Percentiles rank a stretch among this genome's conserved stretches.
Evolutionary conservation across 202 grass and related monocot species (phyloP).

Genomic region (Saccharum hybrid): DNA sequence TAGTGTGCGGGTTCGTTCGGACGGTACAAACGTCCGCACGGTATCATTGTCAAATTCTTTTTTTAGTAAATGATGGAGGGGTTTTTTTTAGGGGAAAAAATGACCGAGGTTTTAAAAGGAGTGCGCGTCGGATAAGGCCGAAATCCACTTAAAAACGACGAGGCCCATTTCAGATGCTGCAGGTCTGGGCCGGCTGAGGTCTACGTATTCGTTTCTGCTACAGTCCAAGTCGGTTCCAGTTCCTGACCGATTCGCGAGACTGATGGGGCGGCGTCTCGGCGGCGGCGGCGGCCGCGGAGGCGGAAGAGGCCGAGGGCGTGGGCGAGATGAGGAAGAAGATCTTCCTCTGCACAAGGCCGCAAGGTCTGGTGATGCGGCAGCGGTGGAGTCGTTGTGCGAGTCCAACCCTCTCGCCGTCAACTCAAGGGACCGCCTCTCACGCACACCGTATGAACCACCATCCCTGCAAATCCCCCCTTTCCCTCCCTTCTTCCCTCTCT

Average conservation of each 20-base stretch:
- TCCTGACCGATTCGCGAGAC: constrained; percentile 4
- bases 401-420: constrained; percentile 80
- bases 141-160: neutral
- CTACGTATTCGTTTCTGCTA: neutral
- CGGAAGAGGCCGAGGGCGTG: constrained; percentile 7
- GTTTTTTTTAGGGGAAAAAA: too few species aligned
- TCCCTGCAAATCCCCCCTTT: neutral
- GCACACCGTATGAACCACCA: constrained; percentile 62
- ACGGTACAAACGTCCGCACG: too few species aligned
- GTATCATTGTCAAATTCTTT: too few species aligned
- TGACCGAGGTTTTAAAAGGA: neutral
- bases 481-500: neutral
- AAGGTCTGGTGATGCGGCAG: constrained; percentile 65
- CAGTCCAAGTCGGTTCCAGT: neutral
- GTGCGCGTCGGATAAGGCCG: neutral
- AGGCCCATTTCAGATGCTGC: neutral
- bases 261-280: constrained; percentile 54
- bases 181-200: neutral
- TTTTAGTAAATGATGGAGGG: too few species aligned
- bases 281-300: constrained; percentile 49
- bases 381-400: constrained; percentile 63
- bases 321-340: constrained; percentile 44
- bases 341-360: constrained; percentile 74
- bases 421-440: constrained; percentile 83
- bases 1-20: too few species aligned